Evolutionary conservation across 345 rosid genomes (phyloP).

Genomic region (Leavenworthia alabamica): DNA sequence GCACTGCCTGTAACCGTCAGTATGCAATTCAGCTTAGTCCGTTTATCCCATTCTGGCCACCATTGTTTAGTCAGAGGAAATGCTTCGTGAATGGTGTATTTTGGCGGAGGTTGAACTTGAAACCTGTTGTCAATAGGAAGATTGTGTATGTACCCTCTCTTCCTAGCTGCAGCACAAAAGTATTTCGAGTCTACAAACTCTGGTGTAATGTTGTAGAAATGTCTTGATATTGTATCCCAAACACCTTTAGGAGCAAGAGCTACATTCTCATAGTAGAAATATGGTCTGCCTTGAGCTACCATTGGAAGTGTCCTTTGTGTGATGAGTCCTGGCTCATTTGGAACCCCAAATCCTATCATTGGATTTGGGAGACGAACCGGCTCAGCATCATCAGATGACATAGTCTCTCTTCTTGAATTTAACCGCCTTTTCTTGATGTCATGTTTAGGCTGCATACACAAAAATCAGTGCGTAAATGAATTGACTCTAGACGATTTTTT

Average conservation of each 20-base stretch:
- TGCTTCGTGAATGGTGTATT: too few species aligned
- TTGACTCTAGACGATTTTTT: background rate
- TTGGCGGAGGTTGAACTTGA: slow-evolving; percentile 68
- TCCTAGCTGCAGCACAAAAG: slow-evolving; percentile 85
- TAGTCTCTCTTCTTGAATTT: slow-evolving; percentile 13
- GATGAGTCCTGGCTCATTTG: slow-evolving; percentile 33
- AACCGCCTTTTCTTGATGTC: slow-evolving; percentile 51
- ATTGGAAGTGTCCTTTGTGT: slow-evolving; percentile 51
- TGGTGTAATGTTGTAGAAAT: slow-evolving; percentile 59
- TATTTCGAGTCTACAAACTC: slow-evolving; percentile 82
- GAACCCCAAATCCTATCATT: too few species aligned
- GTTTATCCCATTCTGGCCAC: too few species aligned
- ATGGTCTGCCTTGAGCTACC: slow-evolving; percentile 61
- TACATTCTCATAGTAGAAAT: slow-evolving; percentile 84
- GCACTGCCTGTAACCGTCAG: too few species aligned
- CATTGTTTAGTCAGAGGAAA: too few species aligned
- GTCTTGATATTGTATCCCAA: slow-evolving; percentile 75
- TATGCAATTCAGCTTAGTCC: too few species aligned
- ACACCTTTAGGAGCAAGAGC: slow-evolving; percentile 92
- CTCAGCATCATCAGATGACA: slow-evolving; percentile 35
- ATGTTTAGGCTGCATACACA: slow-evolving; percentile 35
- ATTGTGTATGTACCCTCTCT: slow-evolving; percentile 84
- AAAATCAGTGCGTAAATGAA: background rate
- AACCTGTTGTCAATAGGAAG: slow-evolving; percentile 58
- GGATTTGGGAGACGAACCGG: slow-evolving; percentile 60